phyloP scores from a whole-genome alignment of 192 early-diverging fungal species.

The Physocladia obscura region DNA sequence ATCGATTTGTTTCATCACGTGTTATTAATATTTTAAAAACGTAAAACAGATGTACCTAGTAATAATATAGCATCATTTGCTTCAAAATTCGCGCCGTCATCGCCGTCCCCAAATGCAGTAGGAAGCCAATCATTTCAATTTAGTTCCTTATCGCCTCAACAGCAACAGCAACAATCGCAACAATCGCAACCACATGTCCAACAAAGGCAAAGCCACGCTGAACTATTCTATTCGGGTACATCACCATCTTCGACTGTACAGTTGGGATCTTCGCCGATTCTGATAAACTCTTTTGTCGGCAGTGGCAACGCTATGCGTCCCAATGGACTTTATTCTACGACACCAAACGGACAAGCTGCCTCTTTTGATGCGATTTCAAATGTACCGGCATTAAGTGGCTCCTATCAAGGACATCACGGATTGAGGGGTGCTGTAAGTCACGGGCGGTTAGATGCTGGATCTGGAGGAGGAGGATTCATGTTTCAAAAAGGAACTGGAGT shows the following conservation, averaged over 20 bases:
- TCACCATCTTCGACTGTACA: not conserved
- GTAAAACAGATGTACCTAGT: too few species aligned
- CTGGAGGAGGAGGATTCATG: not conserved
- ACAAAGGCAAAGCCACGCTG: not conserved
- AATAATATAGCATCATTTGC: too few species aligned
- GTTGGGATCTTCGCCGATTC: conserved; percentile 13
- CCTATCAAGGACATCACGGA: conserved; percentile 1
- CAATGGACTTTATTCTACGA: conserved; percentile 18
- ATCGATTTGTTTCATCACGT: too few species aligned
- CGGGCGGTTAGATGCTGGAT: not conserved
- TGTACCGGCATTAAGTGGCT: not conserved
- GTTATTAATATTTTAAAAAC: too few species aligned
- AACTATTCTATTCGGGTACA: not conserved
- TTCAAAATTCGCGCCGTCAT: too few species aligned
- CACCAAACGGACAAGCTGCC: not conserved
- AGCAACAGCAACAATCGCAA: not conserved
- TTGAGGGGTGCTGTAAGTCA: not conserved
- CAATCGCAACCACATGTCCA: not conserved
- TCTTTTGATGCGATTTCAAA: not conserved
- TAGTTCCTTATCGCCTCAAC: not conserved
- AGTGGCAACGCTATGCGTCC: conserved; percentile 27
- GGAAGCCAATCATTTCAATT: not conserved
- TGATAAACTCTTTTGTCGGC: conserved; percentile 20
- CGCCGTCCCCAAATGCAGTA: not conserved
- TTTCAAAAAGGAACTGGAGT: not conserved